Conservation (phyloP, 306 rosid species). For the Lathyrus oleraceus region DNA sequence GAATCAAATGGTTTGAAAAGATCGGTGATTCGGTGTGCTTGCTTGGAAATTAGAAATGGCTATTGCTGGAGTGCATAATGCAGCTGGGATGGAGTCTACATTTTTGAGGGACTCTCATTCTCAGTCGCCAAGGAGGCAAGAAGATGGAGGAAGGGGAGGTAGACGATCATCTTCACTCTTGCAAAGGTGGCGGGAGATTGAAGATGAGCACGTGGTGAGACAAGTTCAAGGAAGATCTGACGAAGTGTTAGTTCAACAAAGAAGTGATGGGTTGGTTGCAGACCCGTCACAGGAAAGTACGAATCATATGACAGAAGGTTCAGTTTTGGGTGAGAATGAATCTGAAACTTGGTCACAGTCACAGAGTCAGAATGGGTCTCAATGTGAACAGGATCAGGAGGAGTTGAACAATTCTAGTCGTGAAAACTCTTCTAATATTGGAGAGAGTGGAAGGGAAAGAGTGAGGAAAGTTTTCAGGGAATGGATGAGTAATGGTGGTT, state of each 20-base stretch:
- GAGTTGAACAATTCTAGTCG: conserved; percentile 53
- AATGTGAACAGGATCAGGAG: conserved; percentile 70
- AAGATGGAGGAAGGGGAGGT: conserved; percentile 62
- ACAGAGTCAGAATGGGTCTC: conserved; percentile 62
- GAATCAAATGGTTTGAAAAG: conserved; percentile 49
- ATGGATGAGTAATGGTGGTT: conserved; percentile 82
- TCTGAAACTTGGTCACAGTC: conserved; percentile 74
- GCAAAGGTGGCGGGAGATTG: conserved; percentile 83
- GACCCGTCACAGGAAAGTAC: conserved; percentile 45
- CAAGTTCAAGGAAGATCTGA: conserved; percentile 63
- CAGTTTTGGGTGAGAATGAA: conserved; percentile 61
- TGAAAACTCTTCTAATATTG: conserved; percentile 68
- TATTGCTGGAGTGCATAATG: conserved; percentile 80
- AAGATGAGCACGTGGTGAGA: conserved; percentile 76
- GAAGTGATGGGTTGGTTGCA: conserved; percentile 50
- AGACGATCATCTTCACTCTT: conserved; percentile 67
- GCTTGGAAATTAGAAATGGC: conserved; percentile 59
- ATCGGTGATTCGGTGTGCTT: conserved; percentile 21
- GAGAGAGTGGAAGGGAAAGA: conserved; percentile 85
- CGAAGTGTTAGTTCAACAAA: conserved; percentile 54
- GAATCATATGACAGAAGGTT: conserved; percentile 49
- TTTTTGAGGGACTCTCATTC: conserved; percentile 73
- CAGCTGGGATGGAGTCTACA: conserved; percentile 69
- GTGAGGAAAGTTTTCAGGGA: conserved; percentile 88
- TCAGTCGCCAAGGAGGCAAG: conserved; percentile 52